Percentiles rank a stretch among this genome's conserved stretches.
phyloP scores from a whole-genome alignment of 169 alveolate species.

The Cyclospora cayetanensis region DNA sequence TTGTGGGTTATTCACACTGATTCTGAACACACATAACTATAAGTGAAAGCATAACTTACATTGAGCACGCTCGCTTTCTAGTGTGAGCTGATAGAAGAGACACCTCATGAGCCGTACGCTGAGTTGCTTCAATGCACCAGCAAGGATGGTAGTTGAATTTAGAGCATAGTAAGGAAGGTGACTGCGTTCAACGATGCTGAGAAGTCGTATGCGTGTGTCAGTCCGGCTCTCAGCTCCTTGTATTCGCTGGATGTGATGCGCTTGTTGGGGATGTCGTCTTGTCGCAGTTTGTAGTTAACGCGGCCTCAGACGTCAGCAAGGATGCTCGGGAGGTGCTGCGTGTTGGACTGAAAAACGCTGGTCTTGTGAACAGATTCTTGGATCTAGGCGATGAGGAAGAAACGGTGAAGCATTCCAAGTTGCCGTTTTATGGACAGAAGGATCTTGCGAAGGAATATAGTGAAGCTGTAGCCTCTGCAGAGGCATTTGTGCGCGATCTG shows the following conservation, averaged over 20 bases:
- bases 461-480: slow-evolving; percentile 37
- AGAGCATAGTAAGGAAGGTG: no score
- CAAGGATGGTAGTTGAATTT: no score
- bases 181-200: no score
- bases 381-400: neutral
- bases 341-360: neutral
- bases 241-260: no score
- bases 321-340: slow-evolving; percentile 39
- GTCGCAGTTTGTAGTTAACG: slow-evolving; percentile 39
- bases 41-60: no score
- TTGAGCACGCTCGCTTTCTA: no score
- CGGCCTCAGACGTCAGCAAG: neutral
- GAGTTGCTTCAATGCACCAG: no score
- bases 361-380: slow-evolving; percentile 19
- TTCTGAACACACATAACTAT: no score
- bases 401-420: neutral
- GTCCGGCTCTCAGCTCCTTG: no score
- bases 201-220: no score
- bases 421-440: neutral
- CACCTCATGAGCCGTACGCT: no score
- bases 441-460: neutral
- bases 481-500: slow-evolving; percentile 36
- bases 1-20: neutral
- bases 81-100: no score
- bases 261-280: neutral